Base-by-base conservation (phyloP, 2,329 filamentous ascomycete species). In the Aspergillus sojae region DNA sequence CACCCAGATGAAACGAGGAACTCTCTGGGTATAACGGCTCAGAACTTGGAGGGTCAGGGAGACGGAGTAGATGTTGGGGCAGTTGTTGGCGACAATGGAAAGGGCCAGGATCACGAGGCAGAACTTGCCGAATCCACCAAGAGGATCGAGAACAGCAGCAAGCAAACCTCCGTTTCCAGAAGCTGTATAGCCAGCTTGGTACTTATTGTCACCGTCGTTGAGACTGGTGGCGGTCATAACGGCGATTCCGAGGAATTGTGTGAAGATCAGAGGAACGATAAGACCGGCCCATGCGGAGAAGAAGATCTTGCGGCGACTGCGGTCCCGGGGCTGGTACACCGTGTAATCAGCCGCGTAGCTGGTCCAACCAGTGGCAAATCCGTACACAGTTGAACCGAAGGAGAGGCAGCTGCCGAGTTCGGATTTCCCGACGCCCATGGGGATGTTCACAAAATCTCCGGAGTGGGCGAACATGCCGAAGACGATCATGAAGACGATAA, bases 271-370 rank as follows among this genome's bases (percentile, higher is more conserved):
- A 1, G 91, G 88, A 66, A 91, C 78, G 66, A 91, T 85, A 16
- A 95, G 82, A 11, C 92, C 92, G 28, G 81, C 74, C 75, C 88
- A 91, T 34, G 91, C 91, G 73, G 87, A 88, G 64, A 86, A 70
- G 77, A 94, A 94, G 64, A 93, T 82, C 64, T 88, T 87, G 48
- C 75, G 75, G 26, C 86, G 84, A 34, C 85, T 85, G 46, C 87
- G 87, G 28, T 78, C 82, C 3, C 83, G 80, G 0, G 91, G 90
- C 70, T 93, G 91, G 77, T 94, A 94, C 57, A 92, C 90, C 26
- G 90, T 92, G 76, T 93, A 94, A 73, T 94, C 91, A 10, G 90
- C 89, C 0, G 91, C 90, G 64, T 89, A 91, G 7, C 85, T 85
- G 1, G 89, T 88, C 91, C 92, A 95, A 61, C 91, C 86, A 2